Evolutionary conservation across 768 basidiomycete genomes (phyloP), one percentile per base, ranked within the genome.

Genomic region (Coprinellus aureogranulatus): DNA sequence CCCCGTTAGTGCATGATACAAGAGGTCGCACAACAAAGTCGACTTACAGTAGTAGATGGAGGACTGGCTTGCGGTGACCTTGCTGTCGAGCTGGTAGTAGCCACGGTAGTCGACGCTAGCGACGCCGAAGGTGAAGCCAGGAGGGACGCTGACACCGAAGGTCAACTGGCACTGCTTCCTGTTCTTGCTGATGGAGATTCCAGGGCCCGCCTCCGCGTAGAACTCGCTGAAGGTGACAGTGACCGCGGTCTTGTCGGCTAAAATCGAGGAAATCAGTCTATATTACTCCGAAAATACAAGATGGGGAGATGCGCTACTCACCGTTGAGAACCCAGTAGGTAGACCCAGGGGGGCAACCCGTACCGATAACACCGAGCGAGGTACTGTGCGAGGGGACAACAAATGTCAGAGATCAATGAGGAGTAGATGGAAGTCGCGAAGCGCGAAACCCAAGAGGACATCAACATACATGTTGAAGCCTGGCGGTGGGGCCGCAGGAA

Each of bases 11-110:
- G 47, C 11, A 44, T 20, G 11, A 50, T 12, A 1, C 16, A 6
- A n/a, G 37, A 30, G 25, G 28, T n/a, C n/a, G n/a, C 27, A 22
- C 23, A 42, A 5, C 10, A 16, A 26, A 44, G 39, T 4, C 6
- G 41, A 34, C 65, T 52, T 46, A 65, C 64, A 66, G 62, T 65
- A 69, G 47, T 67, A 69, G 20, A 65, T 62, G 23, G 66, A 63
- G 46, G 65, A 62, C 48, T 69, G 66, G 8, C 59, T 20, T 22
- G 66, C 65, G 14, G 65, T 63, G 8, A 65, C 68, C 44, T 59
- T 56, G 18, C 34, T 54, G 57, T 67, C 68, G 28, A 67, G 62
- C 49, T 69, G 66, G 44, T 69, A 67, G 55, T 68, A 68, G 28
- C 65, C 65, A 48, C 67, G 67, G 60, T 60, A 62, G 50, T 62